Evolutionary conservation across 2,329 filamentous ascomycete genomes (phyloP), one percentile per base, ranked within the genome.

Genomic region (Huntiella moniliformis): DNA sequence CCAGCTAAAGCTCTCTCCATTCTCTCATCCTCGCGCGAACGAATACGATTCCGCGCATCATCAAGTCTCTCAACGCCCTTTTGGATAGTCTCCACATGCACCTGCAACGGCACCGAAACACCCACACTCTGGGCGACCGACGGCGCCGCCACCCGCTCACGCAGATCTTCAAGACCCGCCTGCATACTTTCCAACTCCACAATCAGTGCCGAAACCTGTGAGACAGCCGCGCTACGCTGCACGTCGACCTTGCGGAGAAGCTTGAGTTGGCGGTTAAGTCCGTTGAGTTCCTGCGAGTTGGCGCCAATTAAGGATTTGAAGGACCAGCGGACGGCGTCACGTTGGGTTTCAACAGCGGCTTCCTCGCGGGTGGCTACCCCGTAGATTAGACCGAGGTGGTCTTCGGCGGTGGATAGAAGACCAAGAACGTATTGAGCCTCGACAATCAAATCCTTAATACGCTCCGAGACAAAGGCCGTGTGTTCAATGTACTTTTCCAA

Each of bases 271-370:
- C 66, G 63, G 45, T 76, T 67, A 50, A 81, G 70, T 51, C 74
- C 74, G 40, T 69, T 67, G 11, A 81, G 64, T 39, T 70, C 69
- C 13, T 64, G 62, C 31, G 67, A 65, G 57, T 87, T 84, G 15
- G 71, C 79, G 39, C 83, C 83, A 11, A 91, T 65, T 50, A 79
- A 71, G 0, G 78, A 82, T 79, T 82, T 86, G 6, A 91, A 64
- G 11, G 71, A 68, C 50, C 73, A 74, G 46, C 87, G 67, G 2
- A 85, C 68, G 49, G 82, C 73, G 47, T 78, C 74, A 37, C 74
- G 74, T 47, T 71, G 65, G 11, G 66, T 67, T 42, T 71, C 64
- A 18, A 79, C 67, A 44, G 66, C 67, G 45, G 73, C 63, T 39
- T 74, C 70, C 51, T 81, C 79, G 50, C 73, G 73, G 13, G 73